Evolutionary conservation across 2,329 filamentous ascomycete genomes (phyloP).

Genomic region (Lasiodiplodia sp.): DNA sequence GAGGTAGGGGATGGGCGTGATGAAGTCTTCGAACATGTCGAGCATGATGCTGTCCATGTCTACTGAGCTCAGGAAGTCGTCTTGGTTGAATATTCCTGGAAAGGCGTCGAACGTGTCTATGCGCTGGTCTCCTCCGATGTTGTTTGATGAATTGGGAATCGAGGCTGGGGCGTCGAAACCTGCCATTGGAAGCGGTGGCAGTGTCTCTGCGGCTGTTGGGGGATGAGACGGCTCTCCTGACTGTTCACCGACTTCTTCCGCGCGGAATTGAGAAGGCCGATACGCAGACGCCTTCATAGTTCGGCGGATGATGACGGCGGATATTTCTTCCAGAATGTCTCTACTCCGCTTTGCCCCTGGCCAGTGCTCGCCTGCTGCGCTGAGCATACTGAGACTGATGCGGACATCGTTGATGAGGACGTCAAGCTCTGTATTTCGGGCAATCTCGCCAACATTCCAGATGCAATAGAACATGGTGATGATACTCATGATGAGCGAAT

Average conservation of each 20-base stretch:
- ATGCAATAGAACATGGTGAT: constrained; percentile 62
- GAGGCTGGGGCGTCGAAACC: no score
- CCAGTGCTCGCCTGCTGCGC: constrained; percentile 62
- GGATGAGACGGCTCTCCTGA: no score
- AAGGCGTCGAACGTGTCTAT: background rate
- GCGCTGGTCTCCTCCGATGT: background rate
- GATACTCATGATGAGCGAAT: constrained; percentile 57
- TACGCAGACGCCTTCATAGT: background rate
- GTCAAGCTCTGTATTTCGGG: constrained; percentile 48
- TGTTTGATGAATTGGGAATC: background rate
- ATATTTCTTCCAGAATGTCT: constrained; percentile 53
- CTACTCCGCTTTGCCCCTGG: constrained; percentile 56
- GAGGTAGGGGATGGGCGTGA: background rate
- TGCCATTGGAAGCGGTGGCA: no score
- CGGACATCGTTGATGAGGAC: constrained; percentile 53
- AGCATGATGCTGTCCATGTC: constrained; percentile 30
- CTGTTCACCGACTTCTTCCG: no score
- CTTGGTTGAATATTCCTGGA: background rate
- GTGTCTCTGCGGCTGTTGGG: no score
- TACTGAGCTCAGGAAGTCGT: background rate
- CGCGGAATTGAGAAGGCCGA: background rate
- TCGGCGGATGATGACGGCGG: background rate
- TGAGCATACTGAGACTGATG: constrained; percentile 56
- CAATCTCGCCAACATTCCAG: constrained; percentile 54
- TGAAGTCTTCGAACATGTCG: constrained; percentile 30